Conservation (phyloP, 1,284 basidiomycete species). For the Rhizoctonia solani region DNA sequence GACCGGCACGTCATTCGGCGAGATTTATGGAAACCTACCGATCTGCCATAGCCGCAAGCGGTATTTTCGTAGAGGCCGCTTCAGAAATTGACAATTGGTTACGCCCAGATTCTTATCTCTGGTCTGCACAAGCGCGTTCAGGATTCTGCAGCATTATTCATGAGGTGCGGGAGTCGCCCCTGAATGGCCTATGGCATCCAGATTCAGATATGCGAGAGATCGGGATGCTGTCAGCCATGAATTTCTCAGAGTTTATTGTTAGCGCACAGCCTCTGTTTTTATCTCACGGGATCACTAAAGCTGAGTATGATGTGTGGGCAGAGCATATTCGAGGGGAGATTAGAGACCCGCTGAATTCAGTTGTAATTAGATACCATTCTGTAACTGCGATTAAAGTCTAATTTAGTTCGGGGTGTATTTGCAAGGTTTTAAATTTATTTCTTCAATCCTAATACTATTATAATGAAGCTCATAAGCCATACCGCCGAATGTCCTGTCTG, state of each 20-base stretch:
- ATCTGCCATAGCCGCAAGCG: not conserved
- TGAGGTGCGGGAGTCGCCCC: not conserved
- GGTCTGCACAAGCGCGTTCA: not conserved
- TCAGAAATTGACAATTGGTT: slow-evolving; percentile 16
- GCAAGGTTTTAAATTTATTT: too few species aligned
- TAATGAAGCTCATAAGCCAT: too few species aligned
- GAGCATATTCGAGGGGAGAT: slow-evolving; percentile 7
- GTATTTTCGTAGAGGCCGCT: not conserved
- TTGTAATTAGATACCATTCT: slow-evolving; percentile 10
- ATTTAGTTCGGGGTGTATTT: too few species aligned
- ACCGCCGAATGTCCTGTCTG: too few species aligned
- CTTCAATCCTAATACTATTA: too few species aligned
- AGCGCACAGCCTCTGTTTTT: slow-evolving; percentile 18
- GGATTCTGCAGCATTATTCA: slow-evolving; percentile 1
- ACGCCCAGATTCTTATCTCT: not conserved
- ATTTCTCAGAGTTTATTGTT: slow-evolving; percentile 6
- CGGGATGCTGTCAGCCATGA: slow-evolving; percentile 24
- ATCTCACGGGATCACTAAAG: not conserved
- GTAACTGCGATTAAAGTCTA: slow-evolving; percentile 10
- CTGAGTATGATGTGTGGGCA: slow-evolving; percentile 11
- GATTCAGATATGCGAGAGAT: slow-evolving; percentile 7
- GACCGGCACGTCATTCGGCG: not conserved
- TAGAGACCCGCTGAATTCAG: slow-evolving; percentile 15
- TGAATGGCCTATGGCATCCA: slow-evolving; percentile 18
- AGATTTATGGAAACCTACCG: not conserved